Base-by-base conservation (phyloP, 106 monocot species). In the Acorus gramineus region DNA sequence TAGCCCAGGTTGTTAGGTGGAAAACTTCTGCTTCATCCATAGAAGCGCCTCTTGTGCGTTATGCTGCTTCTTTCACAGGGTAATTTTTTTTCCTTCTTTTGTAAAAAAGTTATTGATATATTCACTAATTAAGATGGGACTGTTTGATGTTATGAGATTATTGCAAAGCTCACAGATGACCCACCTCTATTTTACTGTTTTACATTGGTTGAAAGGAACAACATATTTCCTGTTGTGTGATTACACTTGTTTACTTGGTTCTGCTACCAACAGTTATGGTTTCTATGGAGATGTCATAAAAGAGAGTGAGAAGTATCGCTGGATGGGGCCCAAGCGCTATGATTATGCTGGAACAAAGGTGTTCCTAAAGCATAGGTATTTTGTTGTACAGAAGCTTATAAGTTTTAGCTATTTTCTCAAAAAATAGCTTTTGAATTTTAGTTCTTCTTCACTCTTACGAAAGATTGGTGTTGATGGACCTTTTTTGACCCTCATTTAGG, bases 51-150 rank as follows among this genome's bases (percentile, higher is more conserved):
- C 78, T 67, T 60, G 77, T 82, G 59, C 93, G 61, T 53, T 93
- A 93, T 89, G 89, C 93, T 51, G 93, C 93, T 73, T 89, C 93
- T 48, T 93, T 93, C 86, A 81, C 81, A 49, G 93, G 93, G 93
- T 93, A 83, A 57, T 11, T 8, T 54, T 52, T 51, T 2, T 10
- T 51, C 28, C 28, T 28, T 28, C 28, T 28, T 28, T 28, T 28
- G 28, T 28, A 28, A 28, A 28, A 28, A 28, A 1, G 28, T 28
- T 28, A 28, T 28, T 28, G 28, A 28, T 13, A 11, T 57, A 2
- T 14, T 6, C 11, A 12, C 5, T 12, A 57, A 13, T 57, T 10
- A n/a, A 2, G 5, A n/a, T 2, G 11, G 11, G 5, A n/a, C 56
- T n/a, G 56, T n/a, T 57, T n/a, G 5, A 57, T 13, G 2, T 10